Base-by-base conservation (phyloP, 1,284 basidiomycete genomes). In the Naganishia albida region DNA sequence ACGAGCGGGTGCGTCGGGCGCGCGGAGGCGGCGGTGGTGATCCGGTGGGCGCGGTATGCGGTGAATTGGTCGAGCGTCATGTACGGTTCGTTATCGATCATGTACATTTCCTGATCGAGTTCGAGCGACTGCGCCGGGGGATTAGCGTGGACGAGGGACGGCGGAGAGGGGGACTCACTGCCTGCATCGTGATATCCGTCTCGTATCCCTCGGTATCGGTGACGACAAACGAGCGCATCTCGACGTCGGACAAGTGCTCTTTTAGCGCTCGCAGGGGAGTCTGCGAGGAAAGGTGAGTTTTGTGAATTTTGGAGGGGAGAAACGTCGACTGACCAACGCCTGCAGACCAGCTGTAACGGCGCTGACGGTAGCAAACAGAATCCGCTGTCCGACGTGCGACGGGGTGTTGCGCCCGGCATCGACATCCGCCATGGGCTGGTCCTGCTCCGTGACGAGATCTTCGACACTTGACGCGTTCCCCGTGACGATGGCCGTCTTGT, bases 61-160 rank as follows among this genome's bases (percentile, higher is more conserved):
- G 57, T 50, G 57, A 60, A 60, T 20, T 60, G 57, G 28, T 60
- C 57, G 25, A 60, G 28, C 15, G 57, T 60, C 57, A 60, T 60
- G 18, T 40, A 23, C 10, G 57, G 57, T 26, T 60, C 57, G 7
- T 50, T 26, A 7, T 50, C 57, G 8, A 28, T 1, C 34, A 26
- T 10, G 8, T 23, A 2, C 3, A 28, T 25, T 2, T 60, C 57
- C 16, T 20, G 34, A 40, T 38, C 51, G 46, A 13, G 46, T 8
- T 25, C 46, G 20, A 23, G 20, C 20, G 46, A 12, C 54, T 56
- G 42, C 26, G 23, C 15, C 1, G 1, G 7, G 25, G 16, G 12
- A 15, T 56, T 2, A 44, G 54, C 25, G 4, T 25, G 8, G 25
- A 15, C 1, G 10, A 16, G 2, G 3, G n/a, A 28, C 26, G 18